Evolutionary conservation across 225 moss, liverwort and hornwort species (phyloP).

Genomic region (Lunularia cruciata): DNA sequence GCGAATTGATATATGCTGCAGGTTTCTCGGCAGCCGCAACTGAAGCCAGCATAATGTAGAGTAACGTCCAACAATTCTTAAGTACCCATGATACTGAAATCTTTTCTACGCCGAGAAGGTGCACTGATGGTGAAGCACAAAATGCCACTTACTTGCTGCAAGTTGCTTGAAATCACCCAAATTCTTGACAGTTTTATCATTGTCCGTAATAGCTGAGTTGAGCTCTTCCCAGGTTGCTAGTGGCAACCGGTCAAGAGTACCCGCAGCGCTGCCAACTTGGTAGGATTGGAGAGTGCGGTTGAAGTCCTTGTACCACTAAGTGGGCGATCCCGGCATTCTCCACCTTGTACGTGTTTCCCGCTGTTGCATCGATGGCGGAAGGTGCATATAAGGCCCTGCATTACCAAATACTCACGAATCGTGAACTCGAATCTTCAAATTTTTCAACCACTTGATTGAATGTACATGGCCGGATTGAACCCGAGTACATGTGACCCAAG

Average conservation of each 20-base stretch:
- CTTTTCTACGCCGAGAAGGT: too few relatives aligned
- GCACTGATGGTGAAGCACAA: too few relatives aligned
- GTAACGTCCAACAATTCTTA: too few relatives aligned
- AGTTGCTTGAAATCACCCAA: not conserved
- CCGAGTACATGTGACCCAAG: too few relatives aligned
- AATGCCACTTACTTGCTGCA: too few relatives aligned
- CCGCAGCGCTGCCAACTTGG: not conserved
- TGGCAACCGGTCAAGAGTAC: not conserved
- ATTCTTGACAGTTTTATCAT: not conserved
- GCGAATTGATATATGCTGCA: too few relatives aligned
- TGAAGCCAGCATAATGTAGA: too few relatives aligned
- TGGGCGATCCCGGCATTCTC: not conserved
- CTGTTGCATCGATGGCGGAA: not conserved
- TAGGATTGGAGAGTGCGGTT: slow-evolving; percentile 7
- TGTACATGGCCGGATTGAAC: too few relatives aligned
- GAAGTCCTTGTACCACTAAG: not conserved
- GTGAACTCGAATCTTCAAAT: too few relatives aligned
- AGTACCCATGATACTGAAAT: too few relatives aligned
- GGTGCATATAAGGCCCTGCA: slow-evolving; percentile 18
- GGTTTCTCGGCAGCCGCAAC: too few relatives aligned
- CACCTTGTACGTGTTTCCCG: not conserved
- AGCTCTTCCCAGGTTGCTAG: not conserved
- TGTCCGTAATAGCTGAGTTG: not conserved
- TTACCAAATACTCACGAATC: not conserved
- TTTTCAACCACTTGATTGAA: too few relatives aligned